phyloP scores from a whole-genome alignment of 2,329 filamentous ascomycete genomes.

The Aspergillus sp. region DNA sequence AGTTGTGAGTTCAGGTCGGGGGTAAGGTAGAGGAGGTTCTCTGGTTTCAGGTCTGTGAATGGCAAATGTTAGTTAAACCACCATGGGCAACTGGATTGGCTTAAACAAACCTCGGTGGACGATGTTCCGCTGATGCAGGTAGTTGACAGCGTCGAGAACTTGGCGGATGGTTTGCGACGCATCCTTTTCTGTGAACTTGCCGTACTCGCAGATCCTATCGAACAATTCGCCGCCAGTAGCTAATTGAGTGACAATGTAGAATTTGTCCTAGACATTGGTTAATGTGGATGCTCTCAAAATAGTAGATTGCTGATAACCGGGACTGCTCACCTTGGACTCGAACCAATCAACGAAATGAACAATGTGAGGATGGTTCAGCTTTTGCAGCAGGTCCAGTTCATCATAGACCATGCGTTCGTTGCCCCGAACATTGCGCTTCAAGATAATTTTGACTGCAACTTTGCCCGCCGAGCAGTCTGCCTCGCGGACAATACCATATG shows the following conservation, averaged over 20 bases:
- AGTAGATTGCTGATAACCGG: not conserved
- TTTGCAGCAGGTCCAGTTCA: slow-evolving; percentile 90
- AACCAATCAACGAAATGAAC: slow-evolving; percentile 99
- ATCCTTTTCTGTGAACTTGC: slow-evolving; percentile 98
- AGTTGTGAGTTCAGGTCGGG: slow-evolving; percentile 74
- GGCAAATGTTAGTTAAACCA: slow-evolving; percentile 4
- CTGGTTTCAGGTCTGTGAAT: slow-evolving; percentile 83
- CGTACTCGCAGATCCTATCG: slow-evolving; percentile 96
- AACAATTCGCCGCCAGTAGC: slow-evolving; percentile 96
- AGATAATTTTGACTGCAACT: slow-evolving; percentile 96
- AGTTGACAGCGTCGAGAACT: slow-evolving; percentile 88
- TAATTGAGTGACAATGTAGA: slow-evolving; percentile 97
- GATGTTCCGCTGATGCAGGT: slow-evolving; percentile 90
- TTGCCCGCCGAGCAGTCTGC: slow-evolving; percentile 78
- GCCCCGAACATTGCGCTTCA: slow-evolving; percentile 98
- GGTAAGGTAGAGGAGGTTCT: slow-evolving; percentile 93
- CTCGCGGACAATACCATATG: slow-evolving; percentile 97
- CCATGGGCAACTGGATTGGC: not conserved
- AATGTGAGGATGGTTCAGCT: slow-evolving; percentile 89
- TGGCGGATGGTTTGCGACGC: slow-evolving; percentile 94
- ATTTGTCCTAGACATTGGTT: slow-evolving; percentile 74
- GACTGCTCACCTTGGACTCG: slow-evolving; percentile 76
- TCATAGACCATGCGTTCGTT: slow-evolving; percentile 99
- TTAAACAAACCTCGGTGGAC: slow-evolving; percentile 77
- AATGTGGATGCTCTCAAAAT: slow-evolving; percentile 7